phyloP scores from a whole-genome alignment of 2,329 filamentous ascomycete genomes.

The Pseudogymnoascus sp. region DNA sequence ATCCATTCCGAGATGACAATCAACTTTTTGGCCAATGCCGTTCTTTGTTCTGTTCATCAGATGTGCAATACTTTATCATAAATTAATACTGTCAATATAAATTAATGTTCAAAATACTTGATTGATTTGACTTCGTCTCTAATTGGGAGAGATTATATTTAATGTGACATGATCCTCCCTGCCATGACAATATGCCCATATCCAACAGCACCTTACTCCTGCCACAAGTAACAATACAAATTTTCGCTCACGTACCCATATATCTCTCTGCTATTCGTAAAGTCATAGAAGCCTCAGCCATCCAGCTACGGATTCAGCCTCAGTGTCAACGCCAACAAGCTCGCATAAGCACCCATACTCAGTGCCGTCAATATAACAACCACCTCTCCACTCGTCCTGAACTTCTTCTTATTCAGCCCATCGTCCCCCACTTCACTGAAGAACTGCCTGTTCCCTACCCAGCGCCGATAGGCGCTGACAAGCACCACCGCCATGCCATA shows the following conservation, averaged over 20 bases:
- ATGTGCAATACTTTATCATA: not conserved
- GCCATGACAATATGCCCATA: not conserved
- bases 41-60: not conserved
- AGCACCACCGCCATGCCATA: conserved; percentile 80
- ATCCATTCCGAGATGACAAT: not conserved
- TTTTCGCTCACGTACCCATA: not conserved
- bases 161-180: not conserved
- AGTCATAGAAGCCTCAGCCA: not conserved
- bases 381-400: conserved; percentile 55
- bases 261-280: not conserved
- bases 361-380: conserved; percentile 48
- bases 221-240: not conserved
- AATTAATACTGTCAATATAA: not conserved
- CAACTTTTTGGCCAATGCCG: not conserved
- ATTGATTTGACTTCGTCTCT: not conserved
- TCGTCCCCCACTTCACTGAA: conserved; percentile 48
- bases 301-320: conserved; percentile 17
- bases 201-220: not conserved
- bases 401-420: conserved; percentile 42
- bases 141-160: not conserved
- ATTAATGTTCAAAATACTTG: not conserved
- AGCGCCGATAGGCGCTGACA: conserved; percentile 75
- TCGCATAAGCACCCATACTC: conserved; percentile 49
- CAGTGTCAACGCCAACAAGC: conserved; percentile 48
- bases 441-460: conserved; percentile 90